phyloP scores from a whole-genome alignment of 495 filamentous ascomycete genomes.

The Immersiella caudata region DNA sequence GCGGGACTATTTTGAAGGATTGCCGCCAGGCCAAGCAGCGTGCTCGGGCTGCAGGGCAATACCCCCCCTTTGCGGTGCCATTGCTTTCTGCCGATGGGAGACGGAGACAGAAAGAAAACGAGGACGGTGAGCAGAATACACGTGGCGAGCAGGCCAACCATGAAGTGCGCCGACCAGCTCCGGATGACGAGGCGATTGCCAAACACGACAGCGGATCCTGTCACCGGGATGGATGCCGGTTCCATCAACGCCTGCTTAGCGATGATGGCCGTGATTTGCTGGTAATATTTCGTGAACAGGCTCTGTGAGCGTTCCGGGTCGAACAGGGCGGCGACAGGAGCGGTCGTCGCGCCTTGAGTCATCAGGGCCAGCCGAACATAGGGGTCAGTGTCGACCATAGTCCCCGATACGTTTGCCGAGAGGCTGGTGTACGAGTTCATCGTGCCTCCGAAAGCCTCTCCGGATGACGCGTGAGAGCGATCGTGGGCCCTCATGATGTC shows the following conservation, averaged over 20 bases:
- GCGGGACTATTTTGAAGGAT: too few species aligned
- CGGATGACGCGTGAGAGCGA: background rate
- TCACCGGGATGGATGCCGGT: background rate
- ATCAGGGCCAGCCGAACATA: background rate
- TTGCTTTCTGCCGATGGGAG: too few species aligned
- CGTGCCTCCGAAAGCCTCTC: background rate
- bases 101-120: too few species aligned
- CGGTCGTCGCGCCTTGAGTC: background rate
- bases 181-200: background rate
- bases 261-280: slow-evolving; percentile 9
- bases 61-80: too few species aligned
- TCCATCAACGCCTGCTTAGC: slow-evolving; percentile 12
- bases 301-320: too few species aligned
- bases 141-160: background rate
- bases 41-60: too few species aligned
- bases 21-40: too few species aligned
- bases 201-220: background rate
- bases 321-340: background rate
- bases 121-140: background rate
- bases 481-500: slow-evolving; percentile 10
- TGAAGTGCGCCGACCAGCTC: background rate
- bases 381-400: background rate
- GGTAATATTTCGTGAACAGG: background rate
- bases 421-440: background rate
- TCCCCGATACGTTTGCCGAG: background rate